Evolutionary conservation across 78 protist genomes (phyloP).

Genomic region (Creolimax fragrantissima): DNA sequence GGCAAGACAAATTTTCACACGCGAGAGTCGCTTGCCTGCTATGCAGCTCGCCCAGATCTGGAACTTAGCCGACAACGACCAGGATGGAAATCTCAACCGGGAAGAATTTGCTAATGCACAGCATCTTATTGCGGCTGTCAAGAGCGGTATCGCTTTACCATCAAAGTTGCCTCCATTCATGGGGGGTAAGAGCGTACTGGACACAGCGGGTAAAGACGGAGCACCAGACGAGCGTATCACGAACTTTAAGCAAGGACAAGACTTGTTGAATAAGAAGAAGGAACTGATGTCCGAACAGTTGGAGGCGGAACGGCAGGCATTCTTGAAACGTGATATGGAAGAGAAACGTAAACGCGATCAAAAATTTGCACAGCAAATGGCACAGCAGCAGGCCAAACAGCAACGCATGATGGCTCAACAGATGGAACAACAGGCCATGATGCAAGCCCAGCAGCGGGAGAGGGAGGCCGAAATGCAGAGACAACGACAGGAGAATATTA

Average conservation of each 20-base stretch:
- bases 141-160: not conserved
- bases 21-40: not conserved
- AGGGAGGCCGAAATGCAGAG: not conserved
- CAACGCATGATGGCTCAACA: not conserved
- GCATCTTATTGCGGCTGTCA: not conserved
- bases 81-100: not conserved
- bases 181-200: not conserved
- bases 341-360: not conserved
- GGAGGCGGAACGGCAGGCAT: not conserved
- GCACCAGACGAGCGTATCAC: not conserved
- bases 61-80: not conserved
- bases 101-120: not conserved
- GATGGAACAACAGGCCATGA: not conserved
- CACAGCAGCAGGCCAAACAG: not conserved
- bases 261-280: not conserved
- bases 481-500: not conserved
- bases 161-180: not conserved
- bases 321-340: not conserved
- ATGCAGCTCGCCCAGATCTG: not conserved
- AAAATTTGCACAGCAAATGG: not conserved
- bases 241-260: not conserved
- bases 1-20: not conserved
- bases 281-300: not conserved
- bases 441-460: not conserved
- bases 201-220: not conserved